Evolutionary conservation across 148 eudicot genomes (phyloP).

Genomic region (Cornus suecica): DNA sequence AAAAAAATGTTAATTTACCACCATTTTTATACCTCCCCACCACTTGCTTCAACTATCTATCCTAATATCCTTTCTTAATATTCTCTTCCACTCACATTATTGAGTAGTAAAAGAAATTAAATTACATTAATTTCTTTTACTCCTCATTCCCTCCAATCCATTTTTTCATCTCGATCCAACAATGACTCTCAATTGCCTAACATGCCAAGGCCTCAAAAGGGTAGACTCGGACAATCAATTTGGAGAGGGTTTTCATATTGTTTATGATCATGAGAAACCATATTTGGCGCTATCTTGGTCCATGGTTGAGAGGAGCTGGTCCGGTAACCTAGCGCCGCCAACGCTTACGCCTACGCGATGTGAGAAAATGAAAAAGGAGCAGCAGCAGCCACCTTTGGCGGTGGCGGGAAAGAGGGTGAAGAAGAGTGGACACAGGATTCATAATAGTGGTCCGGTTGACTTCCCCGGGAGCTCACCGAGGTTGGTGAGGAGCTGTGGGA

Average conservation of each 20-base stretch:
- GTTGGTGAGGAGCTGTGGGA: no score
- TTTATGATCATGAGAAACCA: conserved; percentile 1
- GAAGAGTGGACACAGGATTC: conserved; percentile 16
- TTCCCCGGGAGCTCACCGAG: neutral
- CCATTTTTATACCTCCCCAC: neutral
- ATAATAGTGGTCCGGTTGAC: conserved; percentile 15
- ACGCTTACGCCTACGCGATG: conserved; percentile 10
- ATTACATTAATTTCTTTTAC: neutral
- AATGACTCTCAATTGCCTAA: conserved; percentile 40
- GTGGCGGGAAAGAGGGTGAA: conserved; percentile 16
- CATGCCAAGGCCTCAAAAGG: conserved; percentile 28
- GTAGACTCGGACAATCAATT: conserved; percentile 32
- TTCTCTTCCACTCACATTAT: neutral
- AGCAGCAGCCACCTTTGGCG: neutral
- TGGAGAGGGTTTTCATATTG: neutral
- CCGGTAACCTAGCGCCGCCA: conserved; percentile 29
- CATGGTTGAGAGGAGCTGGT: conserved; percentile 38
- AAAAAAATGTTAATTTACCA: neutral
- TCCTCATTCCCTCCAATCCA: neutral
- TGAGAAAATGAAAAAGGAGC: conserved; percentile 5
- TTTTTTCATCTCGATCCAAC: neutral
- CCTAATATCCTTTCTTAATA: neutral
- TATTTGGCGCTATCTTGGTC: conserved; percentile 11
- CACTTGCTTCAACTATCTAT: neutral
- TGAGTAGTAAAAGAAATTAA: no score